Base-by-base conservation (phyloP, 1,139 yeast species). In the Sugiyamaella japonica region DNA sequence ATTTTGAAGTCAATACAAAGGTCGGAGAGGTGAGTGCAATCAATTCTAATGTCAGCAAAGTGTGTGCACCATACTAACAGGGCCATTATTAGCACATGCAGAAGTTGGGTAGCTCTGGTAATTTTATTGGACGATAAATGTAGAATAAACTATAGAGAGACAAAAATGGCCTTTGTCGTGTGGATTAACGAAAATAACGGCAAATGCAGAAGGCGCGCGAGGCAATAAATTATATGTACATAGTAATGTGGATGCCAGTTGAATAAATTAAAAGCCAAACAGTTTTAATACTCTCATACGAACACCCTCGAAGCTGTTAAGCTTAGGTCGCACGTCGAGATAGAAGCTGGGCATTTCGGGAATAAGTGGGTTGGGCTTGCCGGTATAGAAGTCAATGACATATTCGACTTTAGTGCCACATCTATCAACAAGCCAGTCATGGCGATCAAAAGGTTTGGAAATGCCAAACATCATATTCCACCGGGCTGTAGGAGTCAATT, bases 1-100 rank as follows among this genome's bases (percentile, higher is more conserved):
- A 93, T 75, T 95, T 95, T 66, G 97, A 90, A 67, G 90, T 96
- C 63, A 93, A 93, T 72, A 95, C 89, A 62, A 88, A 90, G 76
- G 97, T 95, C 61, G 98, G 98, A 63, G 98, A 91, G 70, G 70
- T 66, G 52, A 61, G 70, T 65, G 6, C 3, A 20, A 20, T 20
- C 6, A 20, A 3, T 20, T 20, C 25, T 20, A 20, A 3, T 20
- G 25, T 3, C 25, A 20, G 25, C 25, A 6, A 3, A 20, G 25
- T 3, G 6, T 20, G 3, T 20, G 25, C 6, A 20, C 25, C 25
- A 20, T 20, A 20, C 25, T 20, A 20, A 20, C 25, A 3, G 25
- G 6, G 25, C 6, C 25, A 20, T 3, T 20, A 20, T 12, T 56
- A 66, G 70, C 68, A 67, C 55, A 68, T 68, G 71, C 71, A 68